These are phyloP conservation scores for Porogramme epimiltina DNA, from an alignment of 1,284 basidiomycete genomes.

Conservation along the genomic window DNA sequence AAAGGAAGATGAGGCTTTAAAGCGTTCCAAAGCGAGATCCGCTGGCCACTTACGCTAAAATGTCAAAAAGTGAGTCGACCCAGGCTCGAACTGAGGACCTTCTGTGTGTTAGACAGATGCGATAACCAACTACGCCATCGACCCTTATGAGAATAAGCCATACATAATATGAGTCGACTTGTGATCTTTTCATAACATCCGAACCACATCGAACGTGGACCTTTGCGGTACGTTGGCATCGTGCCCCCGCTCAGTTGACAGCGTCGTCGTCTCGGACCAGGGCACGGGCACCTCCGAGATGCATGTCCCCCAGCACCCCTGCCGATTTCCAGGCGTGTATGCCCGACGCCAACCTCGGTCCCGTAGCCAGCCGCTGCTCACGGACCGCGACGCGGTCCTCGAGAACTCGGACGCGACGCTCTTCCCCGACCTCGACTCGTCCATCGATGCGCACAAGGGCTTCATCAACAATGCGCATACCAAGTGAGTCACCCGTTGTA, in stretches of 20 bases:
- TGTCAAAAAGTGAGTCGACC: constrained; percentile 22
- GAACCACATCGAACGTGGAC: too few species aligned
- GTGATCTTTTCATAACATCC: too few species aligned
- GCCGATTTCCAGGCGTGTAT: not conserved
- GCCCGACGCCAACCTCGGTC: not conserved
- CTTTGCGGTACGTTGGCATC: constrained; percentile 38
- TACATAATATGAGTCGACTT: too few species aligned
- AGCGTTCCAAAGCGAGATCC: too few species aligned
- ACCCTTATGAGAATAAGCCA: too few species aligned
- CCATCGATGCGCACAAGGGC: constrained; percentile 56
- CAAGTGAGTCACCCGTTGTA: constrained; percentile 36
- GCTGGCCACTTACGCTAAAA: too few species aligned
- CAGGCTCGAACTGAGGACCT: constrained; percentile 25
- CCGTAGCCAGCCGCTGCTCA: constrained; percentile 50
- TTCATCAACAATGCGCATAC: constrained; percentile 58
- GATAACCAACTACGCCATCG: constrained; percentile 80
- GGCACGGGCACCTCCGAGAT: constrained; percentile 51
- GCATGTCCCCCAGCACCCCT: constrained; percentile 33
- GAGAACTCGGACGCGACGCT: constrained; percentile 42
- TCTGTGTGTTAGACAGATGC: constrained; percentile 66
- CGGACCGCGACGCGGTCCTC: constrained; percentile 51
- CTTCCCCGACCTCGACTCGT: constrained; percentile 57
- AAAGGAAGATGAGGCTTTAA: too few species aligned
- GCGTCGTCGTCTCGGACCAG: constrained; percentile 34
- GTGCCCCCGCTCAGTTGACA: constrained; percentile 30